Conservation (phyloP, 306 rosid genomes). For the Dryas drummondii region DNA sequence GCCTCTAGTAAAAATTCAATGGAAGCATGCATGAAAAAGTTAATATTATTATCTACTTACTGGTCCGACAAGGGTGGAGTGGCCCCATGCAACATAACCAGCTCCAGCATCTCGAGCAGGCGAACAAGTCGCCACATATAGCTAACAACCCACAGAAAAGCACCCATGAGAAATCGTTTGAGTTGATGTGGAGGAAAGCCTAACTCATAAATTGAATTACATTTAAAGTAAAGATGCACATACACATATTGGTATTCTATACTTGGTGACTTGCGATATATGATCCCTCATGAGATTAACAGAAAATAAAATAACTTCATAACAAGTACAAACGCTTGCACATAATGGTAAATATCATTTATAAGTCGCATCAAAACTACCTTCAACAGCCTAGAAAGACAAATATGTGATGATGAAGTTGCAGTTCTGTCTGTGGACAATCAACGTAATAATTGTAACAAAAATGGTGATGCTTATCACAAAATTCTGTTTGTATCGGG, state of each 20-base stretch:
- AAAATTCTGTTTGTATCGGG: not conserved
- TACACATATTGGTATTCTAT: not conserved
- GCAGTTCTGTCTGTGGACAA: not conserved
- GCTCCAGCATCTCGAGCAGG: constrained; percentile 89
- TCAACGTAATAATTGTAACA: not conserved
- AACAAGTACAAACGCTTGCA: not conserved
- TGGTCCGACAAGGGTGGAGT: constrained; percentile 96
- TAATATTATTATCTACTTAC: constrained; percentile 48
- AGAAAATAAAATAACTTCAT: not conserved
- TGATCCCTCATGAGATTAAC: not conserved
- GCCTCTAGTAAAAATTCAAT: not conserved
- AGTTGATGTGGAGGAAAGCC: not conserved
- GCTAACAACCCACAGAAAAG: constrained; percentile 38
- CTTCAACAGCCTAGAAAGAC: not conserved
- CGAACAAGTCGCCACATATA: constrained; percentile 95
- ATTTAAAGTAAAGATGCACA: not conserved
- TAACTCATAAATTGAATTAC: not conserved
- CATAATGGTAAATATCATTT: not conserved
- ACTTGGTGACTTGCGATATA: too few species aligned
- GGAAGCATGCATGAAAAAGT: constrained; percentile 11
- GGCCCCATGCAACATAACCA: constrained; percentile 97
- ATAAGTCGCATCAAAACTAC: not conserved
- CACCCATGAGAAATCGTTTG: constrained; percentile 22
- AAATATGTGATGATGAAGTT: not conserved
- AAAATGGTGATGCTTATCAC: not conserved